Base-by-base conservation (phyloP, 257 asterid genomes). In the Thymus quinquecostatus region DNA sequence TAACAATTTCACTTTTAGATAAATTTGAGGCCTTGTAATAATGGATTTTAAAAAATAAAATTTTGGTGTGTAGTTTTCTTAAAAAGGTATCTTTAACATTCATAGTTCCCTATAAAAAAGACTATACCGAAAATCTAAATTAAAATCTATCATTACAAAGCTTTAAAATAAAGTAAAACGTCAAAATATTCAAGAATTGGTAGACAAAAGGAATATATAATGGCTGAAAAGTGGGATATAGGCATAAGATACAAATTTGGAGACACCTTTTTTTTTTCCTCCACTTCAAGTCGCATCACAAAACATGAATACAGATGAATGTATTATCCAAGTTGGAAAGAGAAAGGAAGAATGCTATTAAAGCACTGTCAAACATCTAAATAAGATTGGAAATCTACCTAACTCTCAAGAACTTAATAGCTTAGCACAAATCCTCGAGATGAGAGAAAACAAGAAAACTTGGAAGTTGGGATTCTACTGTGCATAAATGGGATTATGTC, bases 401-500 rank as follows among this genome's bases (percentile, higher is more conserved):
- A 75, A 32, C 49, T 59, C 55, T 66, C 67, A 49, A 69, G 50
- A 64, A 51, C 66, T 72, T 41, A 40, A 62, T 41, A 60, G 66
- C 65, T 60, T 60, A 62, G 53, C 66, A 69, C 51, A 73, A 63
- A 70, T 48, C 72, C 40, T 63, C 47, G 6, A 50, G 66, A 51
- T 38, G 12, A 47, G 67, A 55, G 60, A 38, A 67, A 34, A 21
- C 54, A 34, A 47, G 63, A 60, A 55, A 50, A 67, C 40, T 14
- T 54, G 33, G 62, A 55, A 36, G 30, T 1, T 7, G 34, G 40
- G 59, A 34, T 7, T 30, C 64, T 43, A 27, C 14, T 12, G 44
- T 38, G 3, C 10, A 60, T 61, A 58, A 74, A n/a, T 11, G 41
- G 27, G 65, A 40, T 77, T 71, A 87, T 63, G 88, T 70, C 70